Conservation (phyloP, 225 moss, liverwort and hornwort species). For the Straminergon stramineum region DNA sequence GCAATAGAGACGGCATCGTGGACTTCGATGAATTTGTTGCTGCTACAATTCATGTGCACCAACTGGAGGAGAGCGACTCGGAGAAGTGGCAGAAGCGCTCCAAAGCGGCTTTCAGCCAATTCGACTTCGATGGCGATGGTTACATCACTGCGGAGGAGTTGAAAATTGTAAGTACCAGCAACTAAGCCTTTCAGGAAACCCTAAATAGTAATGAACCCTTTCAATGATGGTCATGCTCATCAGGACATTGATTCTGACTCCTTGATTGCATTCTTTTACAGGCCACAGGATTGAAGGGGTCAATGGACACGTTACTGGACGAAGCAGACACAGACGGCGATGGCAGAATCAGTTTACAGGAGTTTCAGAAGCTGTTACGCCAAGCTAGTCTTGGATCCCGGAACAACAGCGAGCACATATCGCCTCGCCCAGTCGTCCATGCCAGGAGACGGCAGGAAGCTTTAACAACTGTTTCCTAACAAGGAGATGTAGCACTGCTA, state of each 20-base stretch:
- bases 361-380: conserved; percentile 66
- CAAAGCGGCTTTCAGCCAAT: conserved; percentile 62
- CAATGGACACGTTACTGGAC: conserved; percentile 62
- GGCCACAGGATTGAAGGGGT: conserved; percentile 72
- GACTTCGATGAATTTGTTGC: conserved; percentile 81
- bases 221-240: not conserved
- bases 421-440: not conserved
- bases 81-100: conserved; percentile 66
- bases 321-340: conserved; percentile 78
- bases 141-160: conserved; percentile 77
- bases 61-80: conserved; percentile 54
- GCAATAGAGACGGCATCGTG: conserved; percentile 60
- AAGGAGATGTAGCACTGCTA: not conserved
- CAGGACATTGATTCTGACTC: not conserved
- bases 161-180: conserved; percentile 32
- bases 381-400: conserved; percentile 83
- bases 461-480: not conserved
- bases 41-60: conserved; percentile 70
- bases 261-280: not conserved
- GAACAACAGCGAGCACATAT: conserved; percentile 26
- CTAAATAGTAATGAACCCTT: not conserved
- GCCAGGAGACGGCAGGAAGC: conserved; percentile 2
- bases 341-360: conserved; percentile 65
- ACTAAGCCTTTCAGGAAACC: not conserved
- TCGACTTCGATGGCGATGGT: conserved; percentile 71